Conservation (phyloP, 2,329 filamentous ascomycete species). For the Nemania sp. region DNA sequence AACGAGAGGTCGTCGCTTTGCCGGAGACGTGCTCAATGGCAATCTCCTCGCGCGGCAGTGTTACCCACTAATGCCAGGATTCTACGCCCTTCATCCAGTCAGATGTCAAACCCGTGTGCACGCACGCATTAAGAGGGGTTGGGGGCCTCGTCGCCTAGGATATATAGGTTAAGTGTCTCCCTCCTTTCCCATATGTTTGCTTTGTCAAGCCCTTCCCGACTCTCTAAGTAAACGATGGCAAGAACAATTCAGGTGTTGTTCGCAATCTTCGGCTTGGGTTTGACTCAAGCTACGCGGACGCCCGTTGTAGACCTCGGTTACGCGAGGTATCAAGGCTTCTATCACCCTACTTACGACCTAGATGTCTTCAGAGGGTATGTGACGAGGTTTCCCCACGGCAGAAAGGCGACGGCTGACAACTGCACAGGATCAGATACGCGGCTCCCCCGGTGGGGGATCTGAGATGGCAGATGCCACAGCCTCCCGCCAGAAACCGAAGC, state of each 20-base stretch:
- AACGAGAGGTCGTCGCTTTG: neutral
- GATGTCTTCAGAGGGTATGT: constrained; percentile 52
- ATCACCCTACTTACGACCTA: constrained; percentile 44
- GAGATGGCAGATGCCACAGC: constrained; percentile 49
- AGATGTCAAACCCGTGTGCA: neutral
- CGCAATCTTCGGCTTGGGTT: constrained; percentile 5
- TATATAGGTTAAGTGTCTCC: neutral
- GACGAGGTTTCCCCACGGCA: neutral
- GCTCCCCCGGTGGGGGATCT: constrained; percentile 48
- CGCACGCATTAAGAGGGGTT: constrained; percentile 9
- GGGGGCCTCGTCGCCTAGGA: neutral
- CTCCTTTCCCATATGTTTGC: neutral
- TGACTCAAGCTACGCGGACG: constrained; percentile 20
- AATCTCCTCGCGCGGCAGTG: constrained; percentile 6
- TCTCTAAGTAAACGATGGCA: constrained; percentile 9
- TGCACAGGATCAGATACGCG: constrained; percentile 50
- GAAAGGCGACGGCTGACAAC: constrained; percentile 13
- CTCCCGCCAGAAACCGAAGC: constrained; percentile 38
- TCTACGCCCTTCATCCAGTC: constrained; percentile 12
- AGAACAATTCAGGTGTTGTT: constrained; percentile 7
- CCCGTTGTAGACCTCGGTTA: constrained; percentile 51
- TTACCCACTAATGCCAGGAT: neutral
- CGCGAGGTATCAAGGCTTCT: constrained; percentile 49
- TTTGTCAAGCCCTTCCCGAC: neutral
- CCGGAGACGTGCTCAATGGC: neutral